phyloP scores from a whole-genome alignment of 2,329 filamentous ascomycete species.

The Macrophomina pseudophaseolina region DNA sequence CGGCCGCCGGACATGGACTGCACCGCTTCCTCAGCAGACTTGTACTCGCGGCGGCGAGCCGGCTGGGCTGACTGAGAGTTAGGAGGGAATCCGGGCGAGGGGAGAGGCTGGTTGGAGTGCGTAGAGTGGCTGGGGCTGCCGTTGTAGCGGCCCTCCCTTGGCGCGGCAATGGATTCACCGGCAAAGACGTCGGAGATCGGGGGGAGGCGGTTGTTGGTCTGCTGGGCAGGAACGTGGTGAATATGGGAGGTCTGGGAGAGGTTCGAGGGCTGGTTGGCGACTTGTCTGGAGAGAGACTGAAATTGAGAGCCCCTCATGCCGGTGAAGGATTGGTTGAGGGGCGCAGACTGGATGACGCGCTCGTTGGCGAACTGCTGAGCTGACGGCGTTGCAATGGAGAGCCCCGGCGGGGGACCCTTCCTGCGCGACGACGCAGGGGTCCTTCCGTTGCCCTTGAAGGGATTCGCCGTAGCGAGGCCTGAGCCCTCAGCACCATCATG shows the following conservation, averaged over 20 bases:
- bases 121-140: conserved; percentile 68
- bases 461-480: conserved; percentile 44
- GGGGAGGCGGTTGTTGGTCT: conserved; percentile 89
- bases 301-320: conserved; percentile 71
- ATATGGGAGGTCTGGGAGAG: conserved; percentile 86
- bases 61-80: conserved; percentile 50
- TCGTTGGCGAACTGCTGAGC: conserved; percentile 92
- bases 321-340: conserved; percentile 92
- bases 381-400: conserved; percentile 94
- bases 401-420: conserved; percentile 79
- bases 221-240: conserved; percentile 83
- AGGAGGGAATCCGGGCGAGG: conserved; percentile 77
- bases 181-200: conserved; percentile 96
- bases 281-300: conserved; percentile 75
- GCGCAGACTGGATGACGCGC: conserved; percentile 94
- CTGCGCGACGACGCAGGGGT: conserved; percentile 76
- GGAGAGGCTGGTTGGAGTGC: conserved; percentile 70
- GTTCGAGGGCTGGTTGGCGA: conserved; percentile 80
- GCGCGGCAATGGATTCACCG: conserved; percentile 66
- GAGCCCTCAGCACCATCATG: conserved; percentile 37
- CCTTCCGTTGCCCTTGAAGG: conserved; percentile 57
- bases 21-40: conserved; percentile 94
- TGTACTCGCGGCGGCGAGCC: conserved; percentile 80
- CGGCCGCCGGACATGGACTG: conserved; percentile 89
- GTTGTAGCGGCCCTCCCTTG: conserved; percentile 56